These are phyloP conservation scores for Ophiostoma piceae DNA, from an alignment of 2,329 filamentous ascomycete genomes.

Conservation along the genomic window DNA sequence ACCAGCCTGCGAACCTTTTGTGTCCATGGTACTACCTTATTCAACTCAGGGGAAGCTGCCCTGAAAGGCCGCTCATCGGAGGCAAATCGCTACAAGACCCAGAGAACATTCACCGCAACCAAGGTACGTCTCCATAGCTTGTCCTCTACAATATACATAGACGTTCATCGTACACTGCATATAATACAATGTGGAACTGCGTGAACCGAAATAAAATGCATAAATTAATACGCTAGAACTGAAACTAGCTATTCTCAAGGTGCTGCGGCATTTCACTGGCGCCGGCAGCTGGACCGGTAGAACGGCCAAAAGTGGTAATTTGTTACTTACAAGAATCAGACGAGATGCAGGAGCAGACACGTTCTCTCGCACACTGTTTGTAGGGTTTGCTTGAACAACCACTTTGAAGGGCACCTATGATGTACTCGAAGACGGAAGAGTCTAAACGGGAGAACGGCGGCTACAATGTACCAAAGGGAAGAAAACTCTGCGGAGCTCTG, in stretches of 20 bases:
- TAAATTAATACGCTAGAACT: not conserved
- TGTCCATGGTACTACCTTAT: too few species aligned
- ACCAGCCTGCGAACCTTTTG: too few species aligned
- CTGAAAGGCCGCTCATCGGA: not conserved
- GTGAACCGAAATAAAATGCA: not conserved
- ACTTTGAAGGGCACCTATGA: too few species aligned
- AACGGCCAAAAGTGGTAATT: not conserved
- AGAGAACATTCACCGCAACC: not conserved
- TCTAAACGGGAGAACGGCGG: not conserved
- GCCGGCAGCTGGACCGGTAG: not conserved
- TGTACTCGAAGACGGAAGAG: not conserved
- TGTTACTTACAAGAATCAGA: not conserved
- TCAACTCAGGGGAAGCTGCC: not conserved
- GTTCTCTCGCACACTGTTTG: not conserved
- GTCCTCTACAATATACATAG: not conserved
- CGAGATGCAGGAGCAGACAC: not conserved
- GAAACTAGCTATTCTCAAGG: not conserved
- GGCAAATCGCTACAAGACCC: not conserved
- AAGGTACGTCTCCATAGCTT: not conserved
- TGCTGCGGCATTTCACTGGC: conserved; percentile 5
- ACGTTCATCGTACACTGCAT: too few species aligned
- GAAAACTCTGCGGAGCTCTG: not conserved
- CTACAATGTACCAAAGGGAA: not conserved
- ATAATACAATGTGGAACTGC: not conserved
- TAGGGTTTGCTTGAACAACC: not conserved